phyloP scores from a whole-genome alignment of 2,329 filamentous ascomycete genomes.

The Cercospora nicotianae region DNA sequence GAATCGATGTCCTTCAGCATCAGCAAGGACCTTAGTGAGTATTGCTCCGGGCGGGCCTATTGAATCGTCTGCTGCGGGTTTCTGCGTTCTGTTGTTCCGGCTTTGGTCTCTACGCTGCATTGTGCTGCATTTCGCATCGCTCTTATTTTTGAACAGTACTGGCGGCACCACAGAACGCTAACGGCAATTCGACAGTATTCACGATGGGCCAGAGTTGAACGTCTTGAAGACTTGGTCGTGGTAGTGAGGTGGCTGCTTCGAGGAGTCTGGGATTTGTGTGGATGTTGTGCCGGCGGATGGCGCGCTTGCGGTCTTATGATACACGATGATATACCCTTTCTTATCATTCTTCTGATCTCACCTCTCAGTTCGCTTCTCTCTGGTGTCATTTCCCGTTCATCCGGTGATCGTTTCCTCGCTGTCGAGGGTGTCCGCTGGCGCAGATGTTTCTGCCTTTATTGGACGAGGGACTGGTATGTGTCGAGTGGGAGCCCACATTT shows the following conservation, averaged over 20 bases:
- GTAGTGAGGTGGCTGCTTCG: too few species aligned
- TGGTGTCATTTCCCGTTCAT: too few species aligned
- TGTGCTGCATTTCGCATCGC: neutral
- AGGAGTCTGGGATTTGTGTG: too few species aligned
- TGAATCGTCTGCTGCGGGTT: neutral
- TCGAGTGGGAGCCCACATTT: too few species aligned
- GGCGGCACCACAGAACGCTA: constrained; percentile 11
- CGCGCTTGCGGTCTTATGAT: neutral
- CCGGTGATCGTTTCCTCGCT: too few species aligned
- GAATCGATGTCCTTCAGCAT: constrained; percentile 37
- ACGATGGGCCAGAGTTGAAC: constrained; percentile 19
- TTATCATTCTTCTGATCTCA: neutral
- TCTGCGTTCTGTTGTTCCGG: neutral
- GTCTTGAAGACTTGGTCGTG: constrained; percentile 23
- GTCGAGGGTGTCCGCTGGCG: too few species aligned
- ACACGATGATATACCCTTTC: neutral
- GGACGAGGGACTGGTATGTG: too few species aligned
- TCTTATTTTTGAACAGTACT: neutral
- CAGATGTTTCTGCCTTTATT: too few species aligned
- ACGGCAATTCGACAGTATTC: constrained; percentile 12
- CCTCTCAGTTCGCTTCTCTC: neutral
- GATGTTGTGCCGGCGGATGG: neutral
- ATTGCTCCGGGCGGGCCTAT: constrained; percentile 3
- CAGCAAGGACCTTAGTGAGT: constrained; percentile 23
- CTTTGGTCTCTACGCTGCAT: neutral